Percentiles rank a stretch among this genome's conserved stretches.
Conservation (phyloP, 495 filamentous ascomycete species). For the Lentithecium fluviatile region DNA sequence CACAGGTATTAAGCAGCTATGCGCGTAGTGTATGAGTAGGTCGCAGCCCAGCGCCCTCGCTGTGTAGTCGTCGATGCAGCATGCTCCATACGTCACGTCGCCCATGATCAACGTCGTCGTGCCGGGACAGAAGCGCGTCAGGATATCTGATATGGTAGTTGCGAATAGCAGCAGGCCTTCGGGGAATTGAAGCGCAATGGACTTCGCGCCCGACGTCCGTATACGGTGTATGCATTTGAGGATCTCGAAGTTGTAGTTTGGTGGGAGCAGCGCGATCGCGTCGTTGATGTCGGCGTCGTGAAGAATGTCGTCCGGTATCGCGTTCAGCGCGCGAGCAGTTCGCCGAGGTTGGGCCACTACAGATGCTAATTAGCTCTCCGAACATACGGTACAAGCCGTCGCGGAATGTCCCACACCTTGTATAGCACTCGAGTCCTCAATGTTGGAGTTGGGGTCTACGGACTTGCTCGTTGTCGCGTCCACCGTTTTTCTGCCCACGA, state of each 20-base stretch:
- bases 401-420: constrained; percentile 39
- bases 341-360: constrained; percentile 58
- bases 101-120: constrained; percentile 96
- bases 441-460: constrained; percentile 36
- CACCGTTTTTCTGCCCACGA: constrained; percentile 42
- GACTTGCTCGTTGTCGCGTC: constrained; percentile 30
- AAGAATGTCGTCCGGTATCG: constrained; percentile 83
- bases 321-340: constrained; percentile 74
- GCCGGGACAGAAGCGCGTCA: constrained; percentile 89
- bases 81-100: constrained; percentile 97
- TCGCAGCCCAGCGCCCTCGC: constrained; percentile 93
- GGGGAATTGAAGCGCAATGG: constrained; percentile 91
- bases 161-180: constrained; percentile 95
- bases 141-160: constrained; percentile 95
- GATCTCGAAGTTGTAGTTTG: constrained; percentile 97
- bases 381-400: neutral
- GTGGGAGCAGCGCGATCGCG: constrained; percentile 80
- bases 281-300: constrained; percentile 84
- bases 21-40: constrained; percentile 93
- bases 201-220: constrained; percentile 69
- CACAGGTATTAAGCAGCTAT: constrained; percentile 93
- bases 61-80: constrained; percentile 98
- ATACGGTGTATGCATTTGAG: constrained; percentile 97
- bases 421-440: constrained; percentile 45
- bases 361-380: constrained; percentile 7